Evolutionary conservation across 2,329 filamentous ascomycete species (phyloP), one percentile per base, ranked within the genome.

Genomic region (Fusarium penzigii): DNA sequence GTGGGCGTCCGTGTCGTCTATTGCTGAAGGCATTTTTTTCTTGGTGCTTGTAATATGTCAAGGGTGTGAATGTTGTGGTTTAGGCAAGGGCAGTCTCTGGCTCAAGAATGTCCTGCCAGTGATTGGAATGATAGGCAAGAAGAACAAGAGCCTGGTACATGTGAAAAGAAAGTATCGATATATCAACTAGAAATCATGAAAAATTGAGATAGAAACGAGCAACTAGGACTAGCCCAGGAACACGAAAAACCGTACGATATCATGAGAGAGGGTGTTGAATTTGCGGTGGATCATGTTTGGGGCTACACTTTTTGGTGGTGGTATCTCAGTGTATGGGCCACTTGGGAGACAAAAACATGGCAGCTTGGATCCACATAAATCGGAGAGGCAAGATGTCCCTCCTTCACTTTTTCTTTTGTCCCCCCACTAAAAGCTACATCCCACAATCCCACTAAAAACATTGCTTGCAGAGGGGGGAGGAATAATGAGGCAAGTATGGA

Each of bases 1-100:
- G 52, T 17, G 32, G 42, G 29, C 42, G 46, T 53, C 41, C 29
- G 53, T 44, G 49, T 39, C 14, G 29, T 20, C 25, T 20, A 61
- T 39, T 36, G 51, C 55, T 36, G 62, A 63, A 16, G 62, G 62
- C 62, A 65, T 65, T 42, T 42, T 48, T 36, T 36, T 25, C 7
- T 25, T 25, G 46, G 11, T 29, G 17, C 41, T 38, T 20, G 8
- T n/a, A 29, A 39, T 16, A 40, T 29, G 41, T 32, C 39, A 42
- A 47, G 44, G 39, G 17, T 39, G 29, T 34, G 46, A 40, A 42
- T 40, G 45, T 49, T 34, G 42, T 17, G 25, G 39, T 39, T 20
- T 32, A 46, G 41, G 17, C 29, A 29, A 9, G 49, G 14, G 29
- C 17, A 20, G 9, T 25, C 32, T 36, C 10, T 12, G 13, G 10